Conservation (phyloP, 2,329 filamentous ascomycete genomes). For the Falciphora oryzae region DNA sequence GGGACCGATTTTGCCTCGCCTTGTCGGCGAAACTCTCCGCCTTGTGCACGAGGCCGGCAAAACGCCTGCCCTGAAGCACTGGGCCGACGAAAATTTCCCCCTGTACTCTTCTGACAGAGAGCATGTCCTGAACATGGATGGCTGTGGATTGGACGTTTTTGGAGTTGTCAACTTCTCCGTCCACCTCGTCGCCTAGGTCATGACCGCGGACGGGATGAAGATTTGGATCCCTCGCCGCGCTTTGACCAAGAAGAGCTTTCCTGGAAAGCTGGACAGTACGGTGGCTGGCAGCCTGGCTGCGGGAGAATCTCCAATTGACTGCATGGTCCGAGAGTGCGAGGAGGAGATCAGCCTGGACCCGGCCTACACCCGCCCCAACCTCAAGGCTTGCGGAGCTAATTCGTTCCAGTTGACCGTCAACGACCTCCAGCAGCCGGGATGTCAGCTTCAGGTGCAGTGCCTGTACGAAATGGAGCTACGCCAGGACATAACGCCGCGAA, state of each 20-base stretch:
- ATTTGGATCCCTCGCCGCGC: constrained; percentile 2
- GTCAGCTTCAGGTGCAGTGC: background rate
- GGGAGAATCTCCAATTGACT: background rate
- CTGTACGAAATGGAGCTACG: constrained; percentile 2
- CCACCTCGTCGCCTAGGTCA: too few relatives aligned
- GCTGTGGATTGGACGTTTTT: background rate
- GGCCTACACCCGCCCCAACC: background rate
- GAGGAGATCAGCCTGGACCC: constrained; percentile 1
- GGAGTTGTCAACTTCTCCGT: constrained; percentile 2
- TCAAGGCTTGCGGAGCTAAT: background rate
- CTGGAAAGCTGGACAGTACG: constrained; percentile 1
- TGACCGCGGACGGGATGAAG: constrained; percentile 1
- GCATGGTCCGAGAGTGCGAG: background rate
- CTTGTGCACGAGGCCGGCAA: background rate
- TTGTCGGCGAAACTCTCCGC: background rate
- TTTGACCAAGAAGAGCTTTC: background rate
- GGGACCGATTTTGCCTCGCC: background rate
- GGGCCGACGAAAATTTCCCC: background rate
- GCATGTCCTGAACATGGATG: background rate
- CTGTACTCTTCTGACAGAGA: background rate
- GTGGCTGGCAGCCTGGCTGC: background rate
- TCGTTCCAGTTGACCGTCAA: background rate
- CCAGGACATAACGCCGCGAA: background rate
- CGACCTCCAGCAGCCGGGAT: background rate
- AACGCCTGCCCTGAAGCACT: background rate